A percentile compares a stretch with the other conserved stretches of the same genome.
phyloP scores from a whole-genome alignment of 1,139 yeast genomes.

The Zygotorulaspora mrakii region DNA sequence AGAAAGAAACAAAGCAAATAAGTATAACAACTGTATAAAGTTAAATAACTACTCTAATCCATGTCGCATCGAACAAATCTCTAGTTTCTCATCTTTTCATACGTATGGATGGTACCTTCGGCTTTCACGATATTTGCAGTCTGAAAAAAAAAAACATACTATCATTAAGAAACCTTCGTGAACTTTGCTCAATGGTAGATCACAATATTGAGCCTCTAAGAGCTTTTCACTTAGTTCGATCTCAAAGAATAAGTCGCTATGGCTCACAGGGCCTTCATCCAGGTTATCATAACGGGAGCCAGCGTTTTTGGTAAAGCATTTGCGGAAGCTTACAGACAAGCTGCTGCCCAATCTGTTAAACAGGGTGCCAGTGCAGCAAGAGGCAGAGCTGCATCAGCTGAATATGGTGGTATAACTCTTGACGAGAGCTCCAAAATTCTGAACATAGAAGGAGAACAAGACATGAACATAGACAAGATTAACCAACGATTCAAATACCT shows the following conservation, averaged over 20 bases:
- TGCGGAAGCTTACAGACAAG: conserved; percentile 95
- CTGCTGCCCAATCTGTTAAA: conserved; percentile 80
- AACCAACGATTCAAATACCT: conserved; percentile 76
- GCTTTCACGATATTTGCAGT: background rate
- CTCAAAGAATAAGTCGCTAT: conserved; percentile 13
- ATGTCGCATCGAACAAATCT: no score
- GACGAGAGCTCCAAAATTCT: conserved; percentile 91
- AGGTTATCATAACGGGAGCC: conserved; percentile 90
- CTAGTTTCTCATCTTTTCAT: no score
- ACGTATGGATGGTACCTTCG: background rate
- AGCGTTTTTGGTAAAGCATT: conserved; percentile 94
- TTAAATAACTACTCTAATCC: no score
- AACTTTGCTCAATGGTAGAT: no score
- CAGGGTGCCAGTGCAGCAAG: conserved; percentile 55
- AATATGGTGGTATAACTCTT: conserved; percentile 67
- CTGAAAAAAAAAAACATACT: no score
- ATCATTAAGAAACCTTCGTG: no score
- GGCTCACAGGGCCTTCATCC: conserved; percentile 91
- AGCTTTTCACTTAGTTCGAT: conserved; percentile 1
- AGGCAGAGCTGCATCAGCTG: conserved; percentile 50
- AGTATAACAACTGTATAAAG: background rate
- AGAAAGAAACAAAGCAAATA: conserved; percentile 49
- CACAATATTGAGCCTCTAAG: no score
- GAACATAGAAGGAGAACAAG: conserved; percentile 59
- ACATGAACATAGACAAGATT: conserved; percentile 55